These are phyloP conservation scores for Ganoderma boninense DNA, from an alignment of 1,284 basidiomycete species.

Conservation along the genomic window DNA sequence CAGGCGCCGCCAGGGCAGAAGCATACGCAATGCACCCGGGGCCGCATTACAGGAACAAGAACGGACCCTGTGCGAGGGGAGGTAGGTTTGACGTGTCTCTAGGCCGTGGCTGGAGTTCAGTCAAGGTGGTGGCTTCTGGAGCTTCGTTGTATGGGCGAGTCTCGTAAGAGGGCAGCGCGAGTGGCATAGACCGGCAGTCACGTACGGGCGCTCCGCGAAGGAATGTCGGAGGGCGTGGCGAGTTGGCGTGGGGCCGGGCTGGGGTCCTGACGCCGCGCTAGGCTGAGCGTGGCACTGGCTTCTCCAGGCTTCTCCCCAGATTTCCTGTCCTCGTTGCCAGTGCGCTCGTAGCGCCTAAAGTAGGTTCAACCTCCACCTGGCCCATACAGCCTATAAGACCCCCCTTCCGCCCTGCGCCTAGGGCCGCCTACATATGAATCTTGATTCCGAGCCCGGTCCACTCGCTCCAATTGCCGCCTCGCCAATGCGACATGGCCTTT, in stretches of 20 bases:
- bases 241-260: neutral
- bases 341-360: neutral
- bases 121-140: neutral
- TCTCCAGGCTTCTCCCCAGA: neutral
- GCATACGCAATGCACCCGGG: neutral
- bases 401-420: neutral
- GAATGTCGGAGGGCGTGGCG: neutral
- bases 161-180: neutral
- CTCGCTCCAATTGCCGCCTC: neutral
- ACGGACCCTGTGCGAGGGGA: neutral
- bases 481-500: conserved; percentile 15
- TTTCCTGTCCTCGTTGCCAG: neutral
- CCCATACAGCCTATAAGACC: neutral
- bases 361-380: conserved; percentile 1
- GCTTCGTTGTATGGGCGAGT: neutral
- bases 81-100: neutral
- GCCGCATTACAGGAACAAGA: neutral
- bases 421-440: neutral
- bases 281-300: neutral
- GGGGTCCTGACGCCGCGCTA: neutral
- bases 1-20: neutral
- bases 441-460: neutral
- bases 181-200: neutral
- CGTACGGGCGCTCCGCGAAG: conserved; percentile 3
- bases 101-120: neutral